phyloP scores from a whole-genome alignment of 768 basidiomycete genomes.

The Phylloporus arenicola region DNA sequence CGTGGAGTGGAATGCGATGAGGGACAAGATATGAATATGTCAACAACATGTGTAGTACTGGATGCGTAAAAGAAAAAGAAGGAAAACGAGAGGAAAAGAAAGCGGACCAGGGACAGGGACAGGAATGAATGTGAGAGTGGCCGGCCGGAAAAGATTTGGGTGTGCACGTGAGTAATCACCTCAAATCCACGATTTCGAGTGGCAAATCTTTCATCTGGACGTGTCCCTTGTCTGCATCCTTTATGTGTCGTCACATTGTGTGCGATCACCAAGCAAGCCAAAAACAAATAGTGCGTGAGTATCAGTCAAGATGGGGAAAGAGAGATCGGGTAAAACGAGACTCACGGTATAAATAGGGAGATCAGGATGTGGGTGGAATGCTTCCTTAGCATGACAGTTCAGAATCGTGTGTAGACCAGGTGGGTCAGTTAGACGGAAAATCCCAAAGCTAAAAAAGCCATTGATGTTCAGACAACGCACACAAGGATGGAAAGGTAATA shows the following conservation, averaged over 20 bases:
- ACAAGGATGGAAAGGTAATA: constrained; percentile 18
- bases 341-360: constrained; percentile 81
- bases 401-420: constrained; percentile 72
- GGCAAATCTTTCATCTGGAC: constrained; percentile 69
- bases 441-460: constrained; percentile 52
- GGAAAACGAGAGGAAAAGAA: background rate
- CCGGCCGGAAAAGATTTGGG: too few relatives aligned
- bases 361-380: constrained; percentile 85
- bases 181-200: constrained; percentile 82
- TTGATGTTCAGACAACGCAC: background rate
- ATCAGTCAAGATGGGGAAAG: background rate
- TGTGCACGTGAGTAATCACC: constrained; percentile 25
- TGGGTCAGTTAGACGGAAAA: constrained; percentile 87
- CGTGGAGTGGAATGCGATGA: background rate
- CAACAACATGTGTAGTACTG: background rate
- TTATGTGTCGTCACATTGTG: background rate
- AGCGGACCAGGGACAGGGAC: background rate
- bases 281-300: background rate
- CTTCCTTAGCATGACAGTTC: constrained; percentile 60
- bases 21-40: background rate
- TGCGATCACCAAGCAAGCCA: background rate
- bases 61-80: background rate
- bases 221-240: constrained; percentile 86
- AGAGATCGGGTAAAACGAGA: constrained; percentile 8
- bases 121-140: too few relatives aligned